Conservation (phyloP, 108 stramenopile genomes). For the Tribonema minus region DNA sequence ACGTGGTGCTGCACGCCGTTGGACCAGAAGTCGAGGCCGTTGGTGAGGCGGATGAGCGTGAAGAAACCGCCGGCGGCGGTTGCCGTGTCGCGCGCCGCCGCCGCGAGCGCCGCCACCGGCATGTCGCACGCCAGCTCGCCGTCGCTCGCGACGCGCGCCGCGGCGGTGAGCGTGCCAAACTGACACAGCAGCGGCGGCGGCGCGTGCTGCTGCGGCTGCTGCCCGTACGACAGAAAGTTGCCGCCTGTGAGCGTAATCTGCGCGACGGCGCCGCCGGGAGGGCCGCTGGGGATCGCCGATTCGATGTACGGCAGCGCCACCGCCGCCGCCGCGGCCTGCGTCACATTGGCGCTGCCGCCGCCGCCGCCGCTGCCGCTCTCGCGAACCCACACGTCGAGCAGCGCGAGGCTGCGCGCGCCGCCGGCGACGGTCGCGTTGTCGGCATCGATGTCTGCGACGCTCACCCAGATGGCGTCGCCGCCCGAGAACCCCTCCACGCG, state of each 20-base stretch:
- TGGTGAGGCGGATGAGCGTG: conserved; percentile 22
- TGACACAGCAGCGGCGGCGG: not conserved
- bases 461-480: not conserved
- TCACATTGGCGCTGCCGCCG: not conserved
- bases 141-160: not conserved
- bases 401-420: not conserved
- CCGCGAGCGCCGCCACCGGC: not conserved
- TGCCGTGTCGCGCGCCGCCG: no score
- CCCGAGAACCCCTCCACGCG: not conserved
- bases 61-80: conserved; percentile 7
- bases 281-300: not conserved
- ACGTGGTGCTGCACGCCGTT: conserved; percentile 29
- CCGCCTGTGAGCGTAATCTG: not conserved
- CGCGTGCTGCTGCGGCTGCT: not conserved
- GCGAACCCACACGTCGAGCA: not conserved
- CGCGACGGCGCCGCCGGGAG: not conserved
- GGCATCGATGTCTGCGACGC: not conserved
- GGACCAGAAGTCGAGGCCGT: conserved; percentile 24
- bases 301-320: not conserved
- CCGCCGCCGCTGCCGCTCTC: not conserved
- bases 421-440: not conserved
- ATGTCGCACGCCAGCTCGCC: not conserved
- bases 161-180: not conserved
- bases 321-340: not conserved
- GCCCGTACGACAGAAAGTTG: not conserved